Conservation (phyloP, 768 basidiomycete species). For the Rhizopogon roseolus region DNA sequence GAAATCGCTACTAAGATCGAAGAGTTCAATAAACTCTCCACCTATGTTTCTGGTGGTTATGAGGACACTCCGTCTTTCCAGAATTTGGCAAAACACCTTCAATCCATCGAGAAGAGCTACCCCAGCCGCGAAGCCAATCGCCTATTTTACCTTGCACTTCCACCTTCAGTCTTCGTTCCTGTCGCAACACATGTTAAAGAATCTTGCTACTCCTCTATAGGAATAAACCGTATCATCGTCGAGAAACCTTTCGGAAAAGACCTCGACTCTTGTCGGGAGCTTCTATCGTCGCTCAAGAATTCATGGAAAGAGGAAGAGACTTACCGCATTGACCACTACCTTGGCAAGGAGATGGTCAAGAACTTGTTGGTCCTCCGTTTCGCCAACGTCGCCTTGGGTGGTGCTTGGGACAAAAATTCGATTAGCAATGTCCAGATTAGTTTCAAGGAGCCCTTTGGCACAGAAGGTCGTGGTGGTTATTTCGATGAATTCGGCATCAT, state of each 20-base stretch:
- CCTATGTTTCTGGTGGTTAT: constrained; percentile 86
- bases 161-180: constrained; percentile 92
- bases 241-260: constrained; percentile 99
- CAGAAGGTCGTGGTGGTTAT: constrained; percentile 99
- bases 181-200: constrained; percentile 82
- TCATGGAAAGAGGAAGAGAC: constrained; percentile 97
- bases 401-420: constrained; percentile 93
- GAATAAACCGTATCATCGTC: constrained; percentile 89
- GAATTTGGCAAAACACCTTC: constrained; percentile 69
- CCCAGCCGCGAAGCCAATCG: constrained; percentile 65
- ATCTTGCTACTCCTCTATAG: constrained; percentile 68
- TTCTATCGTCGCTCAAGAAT: constrained; percentile 74
- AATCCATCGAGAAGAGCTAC: constrained; percentile 73
- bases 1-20: constrained; percentile 59
- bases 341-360: constrained; percentile 99
- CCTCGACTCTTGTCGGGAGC: constrained; percentile 72
- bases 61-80: constrained; percentile 80
- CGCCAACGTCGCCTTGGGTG: constrained; percentile 86
- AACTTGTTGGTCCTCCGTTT: constrained; percentile 95
- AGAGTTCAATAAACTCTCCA: constrained; percentile 75
- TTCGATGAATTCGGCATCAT: constrained; percentile 99
- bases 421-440: constrained; percentile 98
- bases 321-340: constrained; percentile 98
- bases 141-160: constrained; percentile 95
- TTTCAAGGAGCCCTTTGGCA: constrained; percentile 99